Conservation (phyloP, 495 filamentous ascomycete species). For the Talaromyces nanjingensis region DNA sequence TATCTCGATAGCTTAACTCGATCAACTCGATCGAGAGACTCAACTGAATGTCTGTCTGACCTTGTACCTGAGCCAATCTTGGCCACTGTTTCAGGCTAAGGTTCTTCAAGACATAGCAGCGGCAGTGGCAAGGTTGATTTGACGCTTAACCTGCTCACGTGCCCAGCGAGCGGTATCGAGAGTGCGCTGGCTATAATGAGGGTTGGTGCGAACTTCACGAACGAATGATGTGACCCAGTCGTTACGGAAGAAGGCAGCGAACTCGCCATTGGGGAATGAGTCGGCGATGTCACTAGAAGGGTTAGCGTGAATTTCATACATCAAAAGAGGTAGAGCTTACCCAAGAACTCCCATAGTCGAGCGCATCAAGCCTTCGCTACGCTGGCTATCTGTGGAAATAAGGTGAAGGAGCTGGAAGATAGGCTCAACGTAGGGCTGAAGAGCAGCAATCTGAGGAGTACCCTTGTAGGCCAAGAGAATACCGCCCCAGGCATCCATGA, state of each 20-base stretch:
- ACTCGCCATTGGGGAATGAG: conserved; percentile 85
- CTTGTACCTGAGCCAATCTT: background rate
- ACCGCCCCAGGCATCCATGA: conserved; percentile 98
- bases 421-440: conserved; percentile 72
- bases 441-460: conserved; percentile 49
- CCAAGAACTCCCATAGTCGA: conserved; percentile 94
- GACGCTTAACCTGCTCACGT: conserved; percentile 92
- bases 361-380: conserved; percentile 85
- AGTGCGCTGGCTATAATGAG: conserved; percentile 73
- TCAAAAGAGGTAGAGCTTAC: conserved; percentile 42
- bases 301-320: conserved; percentile 25
- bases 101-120: conserved; percentile 32
- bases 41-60: background rate
- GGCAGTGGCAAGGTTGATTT: conserved; percentile 47
- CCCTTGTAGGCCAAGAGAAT: conserved; percentile 88
- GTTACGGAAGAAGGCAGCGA: conserved; percentile 71
- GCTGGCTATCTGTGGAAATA: conserved; percentile 72
- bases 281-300: conserved; percentile 78
- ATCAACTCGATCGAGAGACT: background rate
- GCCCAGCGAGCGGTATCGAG: conserved; percentile 95
- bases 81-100: background rate
- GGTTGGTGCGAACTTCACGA: conserved; percentile 77
- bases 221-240: conserved; percentile 87
- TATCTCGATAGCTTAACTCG: background rate
- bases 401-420: conserved; percentile 86